Base-by-base conservation (phyloP, 2,329 filamentous ascomycete species). In the Ascochyta pisi region DNA sequence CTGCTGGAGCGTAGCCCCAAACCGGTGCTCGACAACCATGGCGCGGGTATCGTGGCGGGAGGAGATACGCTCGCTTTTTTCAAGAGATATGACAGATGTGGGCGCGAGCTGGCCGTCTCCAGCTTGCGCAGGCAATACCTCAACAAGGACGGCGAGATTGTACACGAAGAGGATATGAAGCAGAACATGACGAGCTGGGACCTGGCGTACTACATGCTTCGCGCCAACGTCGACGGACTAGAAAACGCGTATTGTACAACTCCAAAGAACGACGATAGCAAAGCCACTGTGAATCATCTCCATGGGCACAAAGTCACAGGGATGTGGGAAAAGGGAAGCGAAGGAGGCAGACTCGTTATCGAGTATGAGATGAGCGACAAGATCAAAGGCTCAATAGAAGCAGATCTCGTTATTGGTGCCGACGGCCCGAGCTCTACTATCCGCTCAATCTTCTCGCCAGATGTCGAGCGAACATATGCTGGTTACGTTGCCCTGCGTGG, bases 161-260 rank as follows among this genome's bases (percentile, higher is more conserved):
- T 70, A 22, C 65, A 71, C 27, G 58, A 58, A 33, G 63, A 68
- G 48, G 66, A 73, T 15, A 65, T 67, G 61, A 57, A 61, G n/a
- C 70, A 73, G 55, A 71, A 71, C 24, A 74, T 73, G 70, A 73
- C 70, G 23, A 74, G 70, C 52, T 74, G 71, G 70, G 70, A 72
- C 47, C 56, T 73, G n/a, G 63, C 67, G 3, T 74, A 71, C 47
- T 62, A 72, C 40, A 65, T 73, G 22, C 57, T 73, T 12, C 59
- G 71, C 13, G 69, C 68, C 2, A 73, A 72, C 26, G 64, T 72
- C 15, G 69, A 74, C 41, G 69, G 67, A 19, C 50, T 69, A n/a
- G 44, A 65, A 45, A 72, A 64, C 31, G 54, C 45, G 5, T 71
- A 72, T 37, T 70, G 67, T 45, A 39, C 66, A 7, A 64, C 66